Evolutionary conservation across 2,329 filamentous ascomycete genomes (phyloP).

Genomic region (Helicocarpus griseus): DNA sequence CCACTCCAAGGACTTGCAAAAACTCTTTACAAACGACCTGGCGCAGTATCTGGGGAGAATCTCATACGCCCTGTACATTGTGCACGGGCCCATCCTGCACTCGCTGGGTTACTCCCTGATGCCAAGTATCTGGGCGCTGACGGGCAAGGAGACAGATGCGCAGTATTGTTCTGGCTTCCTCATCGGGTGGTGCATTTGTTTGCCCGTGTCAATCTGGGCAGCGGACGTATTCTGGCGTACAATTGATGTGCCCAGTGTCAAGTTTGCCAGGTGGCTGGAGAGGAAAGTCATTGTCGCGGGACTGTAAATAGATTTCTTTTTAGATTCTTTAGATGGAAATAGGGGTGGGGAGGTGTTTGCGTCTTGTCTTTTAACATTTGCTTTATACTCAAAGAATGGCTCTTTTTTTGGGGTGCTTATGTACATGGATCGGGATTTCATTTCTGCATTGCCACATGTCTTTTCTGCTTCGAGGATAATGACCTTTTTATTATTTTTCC

Average conservation of each 20-base stretch:
- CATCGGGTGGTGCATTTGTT: slow-evolving; percentile 30
- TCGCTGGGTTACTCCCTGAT: slow-evolving; percentile 35
- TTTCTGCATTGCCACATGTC: too few species aligned
- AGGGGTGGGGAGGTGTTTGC: too few species aligned
- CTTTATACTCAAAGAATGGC: not conserved
- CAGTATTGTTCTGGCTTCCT: slow-evolving; percentile 32
- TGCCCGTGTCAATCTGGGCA: slow-evolving; percentile 41
- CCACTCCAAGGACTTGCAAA: slow-evolving; percentile 30
- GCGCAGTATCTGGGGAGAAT: slow-evolving; percentile 40
- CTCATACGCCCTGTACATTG: slow-evolving; percentile 39
- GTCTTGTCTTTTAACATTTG: not conserved
- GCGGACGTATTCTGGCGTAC: slow-evolving; percentile 51
- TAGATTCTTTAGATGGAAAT: not conserved
- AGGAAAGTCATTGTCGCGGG: slow-evolving; percentile 17
- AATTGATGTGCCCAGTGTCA: slow-evolving; percentile 44
- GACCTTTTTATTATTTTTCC: too few species aligned
- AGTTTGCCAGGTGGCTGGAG: slow-evolving; percentile 43
- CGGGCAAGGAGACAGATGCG: slow-evolving; percentile 29
- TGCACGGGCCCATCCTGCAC: slow-evolving; percentile 37
- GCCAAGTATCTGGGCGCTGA: slow-evolving; percentile 31
- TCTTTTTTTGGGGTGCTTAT: too few species aligned
- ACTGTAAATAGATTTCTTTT: slow-evolving; percentile 5
- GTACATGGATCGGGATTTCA: too few species aligned
- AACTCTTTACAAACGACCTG: slow-evolving; percentile 29
- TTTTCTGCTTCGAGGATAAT: too few species aligned